Evolutionary conservation across 805 yeast genomes (phyloP).

Genomic region (Candida caryicola): DNA sequence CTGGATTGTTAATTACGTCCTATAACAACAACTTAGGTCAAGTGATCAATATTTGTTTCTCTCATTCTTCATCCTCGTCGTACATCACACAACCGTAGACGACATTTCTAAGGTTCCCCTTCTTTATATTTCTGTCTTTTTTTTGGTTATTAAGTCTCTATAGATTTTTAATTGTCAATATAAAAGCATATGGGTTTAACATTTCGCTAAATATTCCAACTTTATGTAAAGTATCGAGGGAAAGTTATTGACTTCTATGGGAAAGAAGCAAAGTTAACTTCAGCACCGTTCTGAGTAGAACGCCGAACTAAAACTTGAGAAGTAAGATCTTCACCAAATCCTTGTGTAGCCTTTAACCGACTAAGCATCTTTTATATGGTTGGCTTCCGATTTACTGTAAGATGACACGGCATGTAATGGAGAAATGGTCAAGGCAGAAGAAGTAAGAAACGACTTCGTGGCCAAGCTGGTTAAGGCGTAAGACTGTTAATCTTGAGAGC

Average conservation of each 20-base stretch:
- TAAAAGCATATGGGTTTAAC: too few relatives aligned
- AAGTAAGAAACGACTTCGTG: conserved; percentile 14
- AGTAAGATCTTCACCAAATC: too few relatives aligned
- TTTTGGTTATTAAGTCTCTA: neutral
- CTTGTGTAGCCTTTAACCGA: too few relatives aligned
- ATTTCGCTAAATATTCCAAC: too few relatives aligned
- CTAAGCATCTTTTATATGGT: conserved; percentile 1
- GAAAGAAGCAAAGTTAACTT: too few relatives aligned
- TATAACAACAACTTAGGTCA: neutral
- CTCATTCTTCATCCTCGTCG: neutral
- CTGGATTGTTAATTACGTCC: neutral
- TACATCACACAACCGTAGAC: neutral
- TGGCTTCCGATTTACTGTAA: neutral
- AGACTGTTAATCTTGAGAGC: conserved; percentile 18
- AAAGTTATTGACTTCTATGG: too few relatives aligned
- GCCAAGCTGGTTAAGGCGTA: conserved; percentile 19
- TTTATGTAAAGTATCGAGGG: too few relatives aligned
- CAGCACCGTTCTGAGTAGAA: too few relatives aligned
- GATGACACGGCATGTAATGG: too few relatives aligned
- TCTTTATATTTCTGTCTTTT: neutral
- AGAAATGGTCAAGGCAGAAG: too few relatives aligned
- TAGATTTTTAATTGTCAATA: neutral
- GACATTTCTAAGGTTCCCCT: neutral
- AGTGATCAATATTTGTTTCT: neutral
- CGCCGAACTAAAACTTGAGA: too few relatives aligned